Evolutionary conservation across 2,329 filamentous ascomycete genomes (phyloP).

Genomic region (Macrophomina phaseolina): DNA sequence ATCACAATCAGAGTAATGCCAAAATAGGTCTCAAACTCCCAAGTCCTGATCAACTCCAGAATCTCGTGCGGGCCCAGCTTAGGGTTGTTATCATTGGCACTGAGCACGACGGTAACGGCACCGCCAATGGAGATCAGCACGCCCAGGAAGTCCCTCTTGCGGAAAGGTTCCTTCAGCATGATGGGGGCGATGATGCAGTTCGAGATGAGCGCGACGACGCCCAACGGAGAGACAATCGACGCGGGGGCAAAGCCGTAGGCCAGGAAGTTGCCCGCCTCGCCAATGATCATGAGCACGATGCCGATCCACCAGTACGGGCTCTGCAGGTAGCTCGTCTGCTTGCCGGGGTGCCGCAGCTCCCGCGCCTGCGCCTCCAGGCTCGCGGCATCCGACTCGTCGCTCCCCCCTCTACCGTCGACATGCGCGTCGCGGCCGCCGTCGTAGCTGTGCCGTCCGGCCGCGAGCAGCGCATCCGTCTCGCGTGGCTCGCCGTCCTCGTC

Average conservation of each 20-base stretch:
- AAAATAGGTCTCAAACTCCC: constrained; percentile 91
- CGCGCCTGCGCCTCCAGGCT: constrained; percentile 42
- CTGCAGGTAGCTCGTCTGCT: constrained; percentile 76
- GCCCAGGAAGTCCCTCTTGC: constrained; percentile 82
- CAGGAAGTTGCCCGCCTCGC: constrained; percentile 94
- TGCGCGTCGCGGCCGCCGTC: not conserved
- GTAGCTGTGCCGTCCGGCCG: not conserved
- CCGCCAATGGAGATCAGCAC: constrained; percentile 86
- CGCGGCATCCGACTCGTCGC: constrained; percentile 6
- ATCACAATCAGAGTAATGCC: constrained; percentile 78
- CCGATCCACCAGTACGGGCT: constrained; percentile 98
- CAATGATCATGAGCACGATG: constrained; percentile 88
- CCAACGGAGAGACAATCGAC: constrained; percentile 94
- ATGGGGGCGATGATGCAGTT: constrained; percentile 97
- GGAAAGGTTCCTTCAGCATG: constrained; percentile 89
- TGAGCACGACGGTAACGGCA: constrained; percentile 90
- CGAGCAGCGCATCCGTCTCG: constrained; percentile 22
- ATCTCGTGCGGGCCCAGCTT: constrained; percentile 91
- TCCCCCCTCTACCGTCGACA: not conserved
- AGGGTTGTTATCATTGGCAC: constrained; percentile 85
- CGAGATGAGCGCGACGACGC: constrained; percentile 94
- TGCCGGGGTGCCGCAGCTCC: constrained; percentile 41
- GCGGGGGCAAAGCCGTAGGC: constrained; percentile 97
- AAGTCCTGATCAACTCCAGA: constrained; percentile 83
- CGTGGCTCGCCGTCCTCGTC: constrained; percentile 12